A percentile compares a stretch with the other conserved stretches of the same genome.
Conservation (phyloP, 1,139 yeast genomes). For the Ashbya aceris region DNA sequence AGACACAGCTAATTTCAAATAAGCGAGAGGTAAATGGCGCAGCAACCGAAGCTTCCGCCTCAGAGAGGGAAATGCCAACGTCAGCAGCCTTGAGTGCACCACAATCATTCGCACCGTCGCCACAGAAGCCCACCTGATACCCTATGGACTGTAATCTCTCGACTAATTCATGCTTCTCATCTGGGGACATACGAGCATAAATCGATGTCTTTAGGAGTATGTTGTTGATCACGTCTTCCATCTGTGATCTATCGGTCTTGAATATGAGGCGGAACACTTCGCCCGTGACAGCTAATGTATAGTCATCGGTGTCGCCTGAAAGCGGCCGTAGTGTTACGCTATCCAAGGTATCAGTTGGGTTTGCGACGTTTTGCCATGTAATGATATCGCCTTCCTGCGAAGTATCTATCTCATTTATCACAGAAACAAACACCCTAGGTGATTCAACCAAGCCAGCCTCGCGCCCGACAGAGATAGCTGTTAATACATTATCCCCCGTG, state of each 20-base stretch:
- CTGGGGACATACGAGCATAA: constrained; percentile 98
- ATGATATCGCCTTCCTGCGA: constrained; percentile 30
- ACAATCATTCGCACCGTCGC: constrained; percentile 96
- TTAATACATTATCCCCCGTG: constrained; percentile 90
- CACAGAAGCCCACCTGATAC: constrained; percentile 94
- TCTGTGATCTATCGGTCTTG: constrained; percentile 36
- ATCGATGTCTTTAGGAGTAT: constrained; percentile 67
- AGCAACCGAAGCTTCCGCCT: constrained; percentile 97
- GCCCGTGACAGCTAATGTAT: constrained; percentile 80
- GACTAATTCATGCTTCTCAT: constrained; percentile 92
- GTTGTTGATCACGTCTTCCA: constrained; percentile 39
- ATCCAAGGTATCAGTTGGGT: constrained; percentile 48
- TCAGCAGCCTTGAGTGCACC: constrained; percentile 97
- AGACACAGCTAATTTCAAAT: constrained; percentile 87
- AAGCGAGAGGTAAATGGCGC: constrained; percentile 92
- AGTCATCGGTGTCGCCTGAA: constrained; percentile 32
- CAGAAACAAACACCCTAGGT: constrained; percentile 58
- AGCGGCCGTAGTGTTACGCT: constrained; percentile 50
- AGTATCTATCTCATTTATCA: constrained; percentile 32
- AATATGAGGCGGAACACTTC: constrained; percentile 76
- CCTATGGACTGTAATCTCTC: constrained; percentile 76
- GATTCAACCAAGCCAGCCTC: constrained; percentile 62
- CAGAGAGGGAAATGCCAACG: constrained; percentile 90
- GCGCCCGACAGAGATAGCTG: constrained; percentile 87
- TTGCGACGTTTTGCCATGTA: constrained; percentile 57